Conservation (phyloP, 495 filamentous ascomycete species). For the Apodospora peruviana region DNA sequence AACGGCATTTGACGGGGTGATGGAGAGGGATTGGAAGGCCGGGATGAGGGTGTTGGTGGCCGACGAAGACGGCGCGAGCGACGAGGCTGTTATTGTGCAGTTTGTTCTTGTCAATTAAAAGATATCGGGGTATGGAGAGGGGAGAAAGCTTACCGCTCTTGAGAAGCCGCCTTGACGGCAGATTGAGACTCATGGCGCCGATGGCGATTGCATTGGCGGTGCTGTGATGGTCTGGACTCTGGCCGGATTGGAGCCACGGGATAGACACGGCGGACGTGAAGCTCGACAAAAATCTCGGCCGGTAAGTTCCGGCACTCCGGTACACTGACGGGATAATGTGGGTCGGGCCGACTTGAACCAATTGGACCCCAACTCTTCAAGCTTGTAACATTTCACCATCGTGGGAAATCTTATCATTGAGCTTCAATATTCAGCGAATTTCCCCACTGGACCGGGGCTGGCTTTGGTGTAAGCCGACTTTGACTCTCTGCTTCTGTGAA, state of each 20-base stretch:
- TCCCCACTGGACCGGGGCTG: too few relatives aligned
- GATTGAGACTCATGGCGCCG: slow-evolving; percentile 39
- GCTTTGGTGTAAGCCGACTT: too few relatives aligned
- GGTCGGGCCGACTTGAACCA: too few relatives aligned
- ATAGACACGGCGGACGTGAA: background rate
- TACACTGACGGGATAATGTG: background rate
- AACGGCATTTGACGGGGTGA: slow-evolving; percentile 11
- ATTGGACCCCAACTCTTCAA: too few relatives aligned
- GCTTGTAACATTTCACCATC: too few relatives aligned
- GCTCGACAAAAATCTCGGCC: slow-evolving; percentile 18
- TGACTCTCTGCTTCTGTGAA: too few relatives aligned
- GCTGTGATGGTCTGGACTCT: background rate
- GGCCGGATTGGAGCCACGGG: background rate
- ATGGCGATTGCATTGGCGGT: slow-evolving; percentile 17
- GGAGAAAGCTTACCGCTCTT: slow-evolving; percentile 28
- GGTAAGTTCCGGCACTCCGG: slow-evolving; percentile 18
- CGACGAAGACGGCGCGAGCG: slow-evolving; percentile 12
- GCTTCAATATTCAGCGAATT: too few relatives aligned
- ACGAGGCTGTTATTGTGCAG: background rate
- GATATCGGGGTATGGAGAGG: background rate
- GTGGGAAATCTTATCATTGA: too few relatives aligned
- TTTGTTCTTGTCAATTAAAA: background rate
- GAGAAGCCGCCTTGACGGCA: slow-evolving; percentile 38
- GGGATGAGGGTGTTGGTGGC: slow-evolving; percentile 14
- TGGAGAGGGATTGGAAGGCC: slow-evolving; percentile 19